phyloP scores from a whole-genome alignment of 2,329 filamentous ascomycete species.

The Cadophora sp. region DNA sequence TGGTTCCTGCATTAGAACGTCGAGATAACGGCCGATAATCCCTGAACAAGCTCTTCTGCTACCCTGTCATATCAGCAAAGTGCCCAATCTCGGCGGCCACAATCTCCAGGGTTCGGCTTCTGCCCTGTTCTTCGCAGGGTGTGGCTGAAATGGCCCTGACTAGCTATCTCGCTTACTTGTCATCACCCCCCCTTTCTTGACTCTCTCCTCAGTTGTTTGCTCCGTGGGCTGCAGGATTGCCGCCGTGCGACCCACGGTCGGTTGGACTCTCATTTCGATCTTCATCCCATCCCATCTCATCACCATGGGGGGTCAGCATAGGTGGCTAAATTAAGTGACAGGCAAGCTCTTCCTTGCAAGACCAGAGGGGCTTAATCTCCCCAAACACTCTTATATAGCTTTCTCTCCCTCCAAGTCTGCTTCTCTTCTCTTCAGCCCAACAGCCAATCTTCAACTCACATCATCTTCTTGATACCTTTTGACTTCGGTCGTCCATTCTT shows the following conservation, averaged over 20 bases:
- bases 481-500: slow-evolving; percentile 45
- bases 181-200: background rate
- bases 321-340: slow-evolving; percentile 23
- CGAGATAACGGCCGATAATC: background rate
- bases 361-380: slow-evolving; percentile 29
- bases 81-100: slow-evolving; percentile 12
- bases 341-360: slow-evolving; percentile 17
- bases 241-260: slow-evolving; percentile 17
- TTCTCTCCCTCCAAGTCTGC: slow-evolving; percentile 12
- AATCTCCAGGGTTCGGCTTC: background rate
- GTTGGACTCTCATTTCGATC: slow-evolving; percentile 13
- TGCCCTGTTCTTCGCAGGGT: slow-evolving; percentile 6
- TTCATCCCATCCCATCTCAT: slow-evolving; percentile 5
- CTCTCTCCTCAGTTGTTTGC: background rate
- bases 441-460: slow-evolving; percentile 36
- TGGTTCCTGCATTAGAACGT: slow-evolving; percentile 1
- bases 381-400: slow-evolving; percentile 32
- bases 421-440: slow-evolving; percentile 35
- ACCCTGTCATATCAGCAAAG: slow-evolving; percentile 7
- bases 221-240: slow-evolving; percentile 24
- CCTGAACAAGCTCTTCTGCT: background rate
- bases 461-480: slow-evolving; percentile 34
- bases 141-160: slow-evolving; percentile 7
- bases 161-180: slow-evolving; percentile 6
- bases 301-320: background rate